Percentiles rank a stretch among this genome's conserved stretches.
These are phyloP conservation scores for Musa balbisiana DNA, from an alignment of 202 grass and related monocot genomes.

Conservation along the genomic window DNA sequence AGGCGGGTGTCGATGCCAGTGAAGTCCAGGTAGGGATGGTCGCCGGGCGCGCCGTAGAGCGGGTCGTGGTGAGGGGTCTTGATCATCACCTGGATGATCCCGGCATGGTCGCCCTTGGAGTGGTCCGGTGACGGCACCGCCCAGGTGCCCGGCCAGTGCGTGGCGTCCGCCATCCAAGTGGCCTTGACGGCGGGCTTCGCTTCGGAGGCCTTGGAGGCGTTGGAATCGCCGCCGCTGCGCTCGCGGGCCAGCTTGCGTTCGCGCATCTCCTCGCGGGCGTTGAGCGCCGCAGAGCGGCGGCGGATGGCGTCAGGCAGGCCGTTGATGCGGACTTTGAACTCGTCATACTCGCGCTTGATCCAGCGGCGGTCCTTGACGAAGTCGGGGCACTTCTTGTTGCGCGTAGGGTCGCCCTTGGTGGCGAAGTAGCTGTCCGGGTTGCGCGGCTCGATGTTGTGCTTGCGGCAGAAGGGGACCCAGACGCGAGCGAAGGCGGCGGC, in stretches of 20 bases:
- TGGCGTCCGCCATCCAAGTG: constrained; percentile 18
- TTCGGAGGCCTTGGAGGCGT: neutral
- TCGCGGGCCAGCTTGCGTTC: constrained; percentile 10
- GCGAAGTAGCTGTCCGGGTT: constrained; percentile 22
- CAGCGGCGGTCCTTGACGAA: constrained; percentile 28
- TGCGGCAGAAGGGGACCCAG: constrained; percentile 26
- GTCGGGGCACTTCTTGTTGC: constrained; percentile 23
- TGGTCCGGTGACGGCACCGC: constrained; percentile 5
- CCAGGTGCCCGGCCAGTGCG: constrained; percentile 20
- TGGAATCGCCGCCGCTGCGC: neutral
- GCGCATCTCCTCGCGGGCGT: constrained; percentile 5
- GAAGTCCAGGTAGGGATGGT: constrained; percentile 48
- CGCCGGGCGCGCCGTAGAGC: constrained; percentile 31
- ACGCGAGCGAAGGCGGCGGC: constrained; percentile 12
- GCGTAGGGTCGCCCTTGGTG: constrained; percentile 9
- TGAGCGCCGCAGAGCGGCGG: constrained; percentile 3
- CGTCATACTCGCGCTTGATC: constrained; percentile 25
- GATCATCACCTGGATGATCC: constrained; percentile 45
- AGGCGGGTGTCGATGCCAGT: constrained; percentile 58
- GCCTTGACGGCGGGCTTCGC: neutral
- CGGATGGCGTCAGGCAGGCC: constrained; percentile 18
- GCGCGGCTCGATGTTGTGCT: constrained; percentile 22
- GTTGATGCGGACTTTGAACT: constrained; percentile 25
- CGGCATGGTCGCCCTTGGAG: constrained; percentile 22
- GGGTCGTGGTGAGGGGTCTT: constrained; percentile 40